Percentiles rank a stretch among this genome's conserved stretches.
Evolutionary conservation across 306 rosid genomes (phyloP).

Genomic region (Vigna hirtella): DNA sequence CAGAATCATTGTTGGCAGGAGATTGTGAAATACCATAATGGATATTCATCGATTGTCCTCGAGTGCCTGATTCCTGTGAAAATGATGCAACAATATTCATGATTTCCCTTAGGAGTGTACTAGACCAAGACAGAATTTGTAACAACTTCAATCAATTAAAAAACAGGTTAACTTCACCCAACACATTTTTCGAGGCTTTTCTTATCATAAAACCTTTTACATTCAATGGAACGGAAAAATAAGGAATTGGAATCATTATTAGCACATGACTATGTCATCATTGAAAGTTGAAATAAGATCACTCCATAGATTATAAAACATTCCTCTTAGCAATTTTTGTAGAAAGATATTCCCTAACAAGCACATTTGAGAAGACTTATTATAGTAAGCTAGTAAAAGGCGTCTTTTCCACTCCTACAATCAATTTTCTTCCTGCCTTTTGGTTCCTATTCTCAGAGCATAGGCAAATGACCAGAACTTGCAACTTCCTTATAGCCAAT

Average conservation of each 20-base stretch:
- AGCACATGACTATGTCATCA: background rate
- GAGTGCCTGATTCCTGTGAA: conserved; percentile 56
- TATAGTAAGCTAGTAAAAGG: conserved; percentile 2
- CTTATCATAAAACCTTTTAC: no score
- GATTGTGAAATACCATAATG: conserved; percentile 39
- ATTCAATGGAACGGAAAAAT: background rate
- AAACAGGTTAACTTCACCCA: no score
- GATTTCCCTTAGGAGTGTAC: background rate
- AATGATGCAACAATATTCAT: background rate
- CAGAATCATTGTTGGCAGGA: conserved; percentile 32
- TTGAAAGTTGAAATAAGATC: background rate
- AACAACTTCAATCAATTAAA: background rate
- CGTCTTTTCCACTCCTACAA: background rate
- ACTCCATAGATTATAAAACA: background rate
- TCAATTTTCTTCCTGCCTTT: background rate
- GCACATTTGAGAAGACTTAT: background rate
- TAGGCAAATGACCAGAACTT: background rate
- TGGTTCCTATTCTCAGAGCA: background rate
- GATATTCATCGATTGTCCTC: conserved; percentile 33
- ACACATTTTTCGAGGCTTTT: no score
- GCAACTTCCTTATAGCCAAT: background rate
- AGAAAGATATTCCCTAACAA: background rate
- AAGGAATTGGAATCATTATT: background rate
- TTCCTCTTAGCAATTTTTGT: background rate
- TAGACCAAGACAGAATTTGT: conserved; percentile 1